Base-by-base conservation (phyloP, 2,329 filamentous ascomycete genomes). In the Hawksworthiomyces lignivorus region DNA sequence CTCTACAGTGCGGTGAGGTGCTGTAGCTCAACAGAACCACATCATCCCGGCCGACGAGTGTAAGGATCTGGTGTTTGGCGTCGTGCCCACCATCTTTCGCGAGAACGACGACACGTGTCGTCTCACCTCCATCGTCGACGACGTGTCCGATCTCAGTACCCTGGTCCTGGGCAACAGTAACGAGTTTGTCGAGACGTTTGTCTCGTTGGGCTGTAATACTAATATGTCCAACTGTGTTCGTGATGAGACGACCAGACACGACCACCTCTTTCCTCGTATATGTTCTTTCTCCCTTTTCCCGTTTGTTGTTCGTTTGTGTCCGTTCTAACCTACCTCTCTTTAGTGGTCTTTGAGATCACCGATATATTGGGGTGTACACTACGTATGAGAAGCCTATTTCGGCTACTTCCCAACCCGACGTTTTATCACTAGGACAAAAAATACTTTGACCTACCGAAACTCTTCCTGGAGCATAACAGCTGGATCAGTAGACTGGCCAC, bases 391-490 rank as follows among this genome's bases (percentile, higher is more conserved):
- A 56, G 62, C 37, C 64, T 60, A 44, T 77, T 72, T 47, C 71
- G 70, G 4, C 67, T 69, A 54, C 61, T 78, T 1, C 74, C 74
- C 0, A 78, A 78, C 45, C 74, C 74, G 0, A 77, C 73, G 0
- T 59, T 64, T 1, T 70, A 72, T 41, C 57, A 56, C 12, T 77
- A 72, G 73, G 65, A 75, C 42, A 72, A 62, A 43, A 62, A 63
- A 31, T 65, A 65, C 2, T 64, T 74, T 26, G 66, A 62, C 22
- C 50, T 74, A 1, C 52, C 58, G n/a, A 63, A 60, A 37, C 52
- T 73, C 2, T 51, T 73, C 36, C 50, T 56, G 10, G 61, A 66
- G 3, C 73, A 62, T 49, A 34, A 52, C 5, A 46, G 48, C 4
- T 54, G 58, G 9, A 53, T 67, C 10, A 46, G 61, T 2, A 10